These are phyloP conservation scores for Termitomyces sp. DNA, from an alignment of 768 basidiomycete species.

Conservation along the genomic window DNA sequence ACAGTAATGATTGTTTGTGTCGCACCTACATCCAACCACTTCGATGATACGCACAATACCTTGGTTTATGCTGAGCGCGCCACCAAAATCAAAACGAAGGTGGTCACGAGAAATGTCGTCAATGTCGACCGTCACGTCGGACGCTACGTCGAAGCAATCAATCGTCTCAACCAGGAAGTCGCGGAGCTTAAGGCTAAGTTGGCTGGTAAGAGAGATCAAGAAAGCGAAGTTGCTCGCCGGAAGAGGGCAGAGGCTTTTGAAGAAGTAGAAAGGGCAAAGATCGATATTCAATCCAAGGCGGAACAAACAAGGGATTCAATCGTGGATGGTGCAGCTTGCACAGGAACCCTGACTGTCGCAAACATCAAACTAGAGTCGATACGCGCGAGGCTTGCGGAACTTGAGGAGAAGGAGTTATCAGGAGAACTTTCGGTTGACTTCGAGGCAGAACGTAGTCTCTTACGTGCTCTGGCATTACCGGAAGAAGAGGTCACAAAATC, in stretches of 20 bases:
- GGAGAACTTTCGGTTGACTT: constrained; percentile 46
- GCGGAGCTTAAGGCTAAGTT: constrained; percentile 83
- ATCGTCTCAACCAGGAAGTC: constrained; percentile 79
- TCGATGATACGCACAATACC: constrained; percentile 98
- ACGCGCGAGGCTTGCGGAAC: constrained; percentile 52
- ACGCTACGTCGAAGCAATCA: constrained; percentile 92
- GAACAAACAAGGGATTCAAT: constrained; percentile 69
- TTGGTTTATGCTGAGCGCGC: constrained; percentile 96
- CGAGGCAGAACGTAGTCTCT: constrained; percentile 66
- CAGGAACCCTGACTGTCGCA: constrained; percentile 66
- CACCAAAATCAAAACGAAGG: constrained; percentile 97
- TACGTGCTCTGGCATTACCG: constrained; percentile 58
- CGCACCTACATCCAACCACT: constrained; percentile 90
- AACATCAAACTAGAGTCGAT: constrained; percentile 63
- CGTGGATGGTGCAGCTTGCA: constrained; percentile 67
- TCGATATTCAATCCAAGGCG: constrained; percentile 64
- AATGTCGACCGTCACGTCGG: constrained; percentile 94
- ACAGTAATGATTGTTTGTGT: constrained; percentile 99
- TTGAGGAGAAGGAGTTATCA: constrained; percentile 37
- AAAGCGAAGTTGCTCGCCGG: constrained; percentile 58
- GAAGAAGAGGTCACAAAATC: constrained; percentile 65
- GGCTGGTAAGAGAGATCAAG: constrained; percentile 58
- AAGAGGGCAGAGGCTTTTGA: constrained; percentile 64
- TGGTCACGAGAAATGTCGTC: constrained; percentile 91
- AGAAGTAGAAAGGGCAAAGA: constrained; percentile 70